Evolutionary conservation across 805 yeast genomes (phyloP), one percentile per base, ranked within the genome.

Genomic region (Kodamaea lidongshanica): DNA sequence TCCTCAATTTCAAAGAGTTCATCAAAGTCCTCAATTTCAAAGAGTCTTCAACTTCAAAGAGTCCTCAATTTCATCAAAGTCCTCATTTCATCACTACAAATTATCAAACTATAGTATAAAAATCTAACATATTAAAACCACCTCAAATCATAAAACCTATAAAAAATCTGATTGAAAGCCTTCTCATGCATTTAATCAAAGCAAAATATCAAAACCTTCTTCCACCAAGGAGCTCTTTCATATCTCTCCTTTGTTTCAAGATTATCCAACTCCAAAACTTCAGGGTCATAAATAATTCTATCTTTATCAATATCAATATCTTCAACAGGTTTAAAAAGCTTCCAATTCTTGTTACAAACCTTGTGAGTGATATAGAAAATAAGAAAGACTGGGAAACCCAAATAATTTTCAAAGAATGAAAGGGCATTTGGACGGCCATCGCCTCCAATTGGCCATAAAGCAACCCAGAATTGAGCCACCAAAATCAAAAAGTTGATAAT

Each of bases 391-490:
- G 52, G 53, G 9, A 42, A 38, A n/a, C 52, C 48, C 33, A 47
- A 44, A 40, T 50, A 50, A 42, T 50, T 50, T 31, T 50, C 50
- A 39, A 50, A 50, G 34, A 50, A 50, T 27, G 46, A 40, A 34
- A 41, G 39, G 23, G 45, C 54, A 29, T 42, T 38, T 6, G 56
- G 40, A n/a, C 12, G 11, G 14, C 48, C 37, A 12, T 34, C 32
- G 10, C 39, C 37, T 6, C 39, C 41, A 26, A 32, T 28, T 8
- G 55, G 55, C 39, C 40, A 50, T 23, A 50, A 40, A 6, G 55
- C 55, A 17, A 50, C 52, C 54, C 54, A 50, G 38, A 50, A 50
- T 30, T 50, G 54, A 16, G 50, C 54, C 18, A 50, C 38, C 39
- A 50, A 42, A 32, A 50, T 47, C 41, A 50, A 44, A 3, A 36